phyloP scores from a whole-genome alignment of 2,329 filamentous ascomycete genomes.

The Didymella pomorum region DNA sequence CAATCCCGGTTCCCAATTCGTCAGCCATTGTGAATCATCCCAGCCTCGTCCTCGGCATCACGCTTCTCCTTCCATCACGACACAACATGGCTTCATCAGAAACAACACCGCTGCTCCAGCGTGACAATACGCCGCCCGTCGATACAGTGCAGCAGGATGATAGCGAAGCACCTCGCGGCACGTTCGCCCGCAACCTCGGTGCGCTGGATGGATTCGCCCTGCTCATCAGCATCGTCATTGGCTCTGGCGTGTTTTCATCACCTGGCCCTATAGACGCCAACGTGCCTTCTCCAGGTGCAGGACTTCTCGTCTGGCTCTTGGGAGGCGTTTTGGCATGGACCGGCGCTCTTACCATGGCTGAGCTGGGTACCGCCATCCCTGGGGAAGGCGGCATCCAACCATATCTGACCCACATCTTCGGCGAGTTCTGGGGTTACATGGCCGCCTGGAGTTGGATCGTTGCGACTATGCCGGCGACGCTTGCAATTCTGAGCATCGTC shows the following conservation, averaged over 20 bases:
- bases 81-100: slow-evolving; percentile 33
- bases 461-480: slow-evolving; percentile 70
- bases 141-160: slow-evolving; percentile 24
- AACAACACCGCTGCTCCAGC: slow-evolving; percentile 34
- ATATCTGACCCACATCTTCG: slow-evolving; percentile 68
- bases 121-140: slow-evolving; percentile 15
- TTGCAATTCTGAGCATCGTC: slow-evolving; percentile 70
- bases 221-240: slow-evolving; percentile 70
- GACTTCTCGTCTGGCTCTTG: slow-evolving; percentile 67
- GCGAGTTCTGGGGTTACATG: slow-evolving; percentile 67
- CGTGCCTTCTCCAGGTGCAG: slow-evolving; percentile 67
- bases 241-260: slow-evolving; percentile 71
- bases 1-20: slow-evolving; percentile 16
- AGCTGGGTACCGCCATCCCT: slow-evolving; percentile 69
- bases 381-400: slow-evolving; percentile 71
- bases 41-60: slow-evolving; percentile 6
- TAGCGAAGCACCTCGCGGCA: slow-evolving; percentile 30
- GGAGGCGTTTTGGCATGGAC: slow-evolving; percentile 71
- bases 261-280: slow-evolving; percentile 70
- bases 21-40: slow-evolving; percentile 12
- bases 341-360: slow-evolving; percentile 68
- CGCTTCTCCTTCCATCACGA: slow-evolving; percentile 3
- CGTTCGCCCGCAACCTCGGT: slow-evolving; percentile 44
- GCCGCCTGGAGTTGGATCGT: slow-evolving; percentile 73
- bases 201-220: slow-evolving; percentile 61